Conservation (phyloP, 352 stramenopile genomes). For the Thalassiosira ordinaria region DNA sequence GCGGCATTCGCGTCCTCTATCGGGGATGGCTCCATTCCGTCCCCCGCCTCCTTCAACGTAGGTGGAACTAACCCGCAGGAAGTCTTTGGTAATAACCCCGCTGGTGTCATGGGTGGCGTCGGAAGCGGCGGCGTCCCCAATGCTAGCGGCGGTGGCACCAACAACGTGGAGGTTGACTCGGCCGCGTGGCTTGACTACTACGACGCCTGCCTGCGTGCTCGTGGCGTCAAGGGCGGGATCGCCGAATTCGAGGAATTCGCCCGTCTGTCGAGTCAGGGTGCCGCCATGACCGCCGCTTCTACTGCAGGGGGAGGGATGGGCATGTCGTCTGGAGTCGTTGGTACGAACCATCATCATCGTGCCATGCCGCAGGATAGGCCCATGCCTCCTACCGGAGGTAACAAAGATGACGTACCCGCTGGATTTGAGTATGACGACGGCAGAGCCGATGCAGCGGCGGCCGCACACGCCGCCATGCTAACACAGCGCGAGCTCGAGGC, state of each 20-base stretch:
- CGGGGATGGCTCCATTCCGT: not conserved
- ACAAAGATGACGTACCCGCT: slow-evolving; percentile 14
- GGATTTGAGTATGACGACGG: slow-evolving; percentile 52
- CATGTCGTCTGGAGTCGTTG: not conserved
- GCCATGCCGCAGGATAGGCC: slow-evolving; percentile 41
- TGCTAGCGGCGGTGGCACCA: not conserved
- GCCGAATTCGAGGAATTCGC: slow-evolving; percentile 51
- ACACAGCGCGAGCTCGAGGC: not conserved
- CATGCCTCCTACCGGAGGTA: not conserved
- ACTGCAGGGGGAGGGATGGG: slow-evolving; percentile 12
- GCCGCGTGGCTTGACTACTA: slow-evolving; percentile 58
- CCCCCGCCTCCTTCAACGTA: not conserved
- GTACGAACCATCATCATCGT: not conserved
- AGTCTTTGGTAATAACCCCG: not conserved
- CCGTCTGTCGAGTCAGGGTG: not conserved
- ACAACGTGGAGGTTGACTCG: slow-evolving; percentile 21
- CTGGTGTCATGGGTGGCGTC: not conserved
- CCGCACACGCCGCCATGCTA: slow-evolving; percentile 5
- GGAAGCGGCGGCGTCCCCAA: not conserved
- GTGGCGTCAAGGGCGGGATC: slow-evolving; percentile 29
- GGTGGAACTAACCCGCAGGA: not conserved
- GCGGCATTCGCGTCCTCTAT: slow-evolving; percentile 42
- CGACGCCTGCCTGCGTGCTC: slow-evolving; percentile 39
- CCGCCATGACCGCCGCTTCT: slow-evolving; percentile 15
- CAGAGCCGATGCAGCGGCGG: not conserved